Percentiles rank a stretch among this genome's conserved stretches.
Evolutionary conservation across 2,329 filamentous ascomycete species (phyloP).

Genomic region (Shiraia bambusicola): DNA sequence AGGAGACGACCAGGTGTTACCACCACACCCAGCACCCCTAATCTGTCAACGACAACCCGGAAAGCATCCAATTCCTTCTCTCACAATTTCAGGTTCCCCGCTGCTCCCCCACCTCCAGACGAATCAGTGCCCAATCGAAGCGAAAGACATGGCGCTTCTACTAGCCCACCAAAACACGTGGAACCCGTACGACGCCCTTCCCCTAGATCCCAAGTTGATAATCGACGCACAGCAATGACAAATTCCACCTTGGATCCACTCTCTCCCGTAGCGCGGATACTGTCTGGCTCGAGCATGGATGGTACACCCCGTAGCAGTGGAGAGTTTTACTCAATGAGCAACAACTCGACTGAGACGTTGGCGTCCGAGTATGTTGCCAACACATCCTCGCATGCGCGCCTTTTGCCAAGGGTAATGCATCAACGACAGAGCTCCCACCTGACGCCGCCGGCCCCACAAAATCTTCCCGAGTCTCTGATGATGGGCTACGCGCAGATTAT

Average conservation of each 20-base stretch:
- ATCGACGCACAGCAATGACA: constrained; percentile 11
- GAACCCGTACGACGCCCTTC: constrained; percentile 32
- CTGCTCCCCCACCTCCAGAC: constrained; percentile 41
- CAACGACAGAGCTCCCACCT: constrained; percentile 35
- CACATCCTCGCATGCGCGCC: constrained; percentile 44
- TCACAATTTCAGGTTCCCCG: constrained; percentile 60
- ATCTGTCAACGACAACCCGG: constrained; percentile 39
- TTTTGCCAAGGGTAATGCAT: constrained; percentile 47
- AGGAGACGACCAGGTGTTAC: constrained; percentile 32
- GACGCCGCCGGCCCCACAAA: constrained; percentile 33
- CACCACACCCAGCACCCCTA: constrained; percentile 46
- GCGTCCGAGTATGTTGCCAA: constrained; percentile 76
- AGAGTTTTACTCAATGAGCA: constrained; percentile 93
- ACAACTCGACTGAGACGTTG: constrained; percentile 90
- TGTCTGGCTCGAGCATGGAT: constrained; percentile 74
- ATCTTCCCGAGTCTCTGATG: constrained; percentile 76
- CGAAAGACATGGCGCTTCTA: constrained; percentile 8
- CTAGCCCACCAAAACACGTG: constrained; percentile 42
- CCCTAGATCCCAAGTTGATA: constrained; percentile 21
- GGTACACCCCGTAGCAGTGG: constrained; percentile 85
- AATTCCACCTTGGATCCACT: constrained; percentile 58
- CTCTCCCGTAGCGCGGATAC: constrained; percentile 65
- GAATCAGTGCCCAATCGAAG: constrained; percentile 23
- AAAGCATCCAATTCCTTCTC: constrained; percentile 47
- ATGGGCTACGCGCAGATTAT: constrained; percentile 97